Conservation (phyloP, 2,329 filamentous ascomycete genomes). For the Diplodia seriata region DNA sequence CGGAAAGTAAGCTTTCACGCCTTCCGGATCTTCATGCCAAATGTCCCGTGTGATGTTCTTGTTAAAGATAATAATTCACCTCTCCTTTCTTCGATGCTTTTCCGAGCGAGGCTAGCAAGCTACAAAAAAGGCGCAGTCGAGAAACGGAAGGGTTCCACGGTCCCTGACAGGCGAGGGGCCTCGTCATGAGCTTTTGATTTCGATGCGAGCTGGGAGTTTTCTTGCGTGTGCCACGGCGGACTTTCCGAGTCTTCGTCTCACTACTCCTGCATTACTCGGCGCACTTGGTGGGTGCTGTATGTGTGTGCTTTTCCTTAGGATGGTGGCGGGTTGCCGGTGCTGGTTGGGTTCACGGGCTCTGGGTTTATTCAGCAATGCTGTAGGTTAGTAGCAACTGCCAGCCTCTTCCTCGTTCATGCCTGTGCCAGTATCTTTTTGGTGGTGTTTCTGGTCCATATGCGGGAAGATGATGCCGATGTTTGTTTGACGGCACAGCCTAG, state of each 20-base stretch:
- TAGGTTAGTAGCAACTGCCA: constrained; percentile 24
- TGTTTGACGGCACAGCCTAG: neutral
- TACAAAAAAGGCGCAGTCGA: constrained; percentile 24
- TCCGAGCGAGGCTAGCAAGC: constrained; percentile 23
- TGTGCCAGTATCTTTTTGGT: neutral
- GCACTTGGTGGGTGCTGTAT: constrained; percentile 27
- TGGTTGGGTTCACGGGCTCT: constrained; percentile 22
- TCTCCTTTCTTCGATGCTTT: constrained; percentile 14
- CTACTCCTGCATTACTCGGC: constrained; percentile 32
- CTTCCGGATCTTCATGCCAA: constrained; percentile 3
- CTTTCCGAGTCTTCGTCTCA: constrained; percentile 28
- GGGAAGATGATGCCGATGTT: neutral
- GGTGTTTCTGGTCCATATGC: neutral
- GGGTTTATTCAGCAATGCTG: constrained; percentile 26
- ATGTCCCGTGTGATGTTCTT: constrained; percentile 27
- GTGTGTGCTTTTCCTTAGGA: constrained; percentile 26
- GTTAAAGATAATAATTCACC: constrained; percentile 31
- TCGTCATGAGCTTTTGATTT: constrained; percentile 23
- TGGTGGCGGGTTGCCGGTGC: constrained; percentile 26
- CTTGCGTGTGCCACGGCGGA: constrained; percentile 28
- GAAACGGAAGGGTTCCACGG: constrained; percentile 4
- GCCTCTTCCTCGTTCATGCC: constrained; percentile 9
- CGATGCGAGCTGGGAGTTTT: constrained; percentile 31
- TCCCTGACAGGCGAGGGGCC: neutral
- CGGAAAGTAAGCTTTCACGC: constrained; percentile 21